Base-by-base conservation (phyloP, 2,329 filamentous ascomycete genomes). In the Exutisphaerella laricina region DNA sequence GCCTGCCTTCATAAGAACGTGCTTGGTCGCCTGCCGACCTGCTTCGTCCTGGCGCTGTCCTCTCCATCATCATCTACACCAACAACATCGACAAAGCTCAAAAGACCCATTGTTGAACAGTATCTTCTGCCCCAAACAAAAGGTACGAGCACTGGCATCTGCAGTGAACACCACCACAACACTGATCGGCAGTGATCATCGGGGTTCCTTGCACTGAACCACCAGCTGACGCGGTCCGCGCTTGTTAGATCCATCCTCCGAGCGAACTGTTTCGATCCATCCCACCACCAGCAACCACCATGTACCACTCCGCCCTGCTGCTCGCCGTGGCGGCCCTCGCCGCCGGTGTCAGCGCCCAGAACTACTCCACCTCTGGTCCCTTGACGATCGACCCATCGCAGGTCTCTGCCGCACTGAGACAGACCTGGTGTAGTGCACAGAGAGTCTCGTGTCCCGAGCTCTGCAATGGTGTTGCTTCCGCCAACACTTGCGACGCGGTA, bases 401-500 rank as follows among this genome's bases (percentile, higher is more conserved):
- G 20, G 64, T 79, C 30, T 49, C 60, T 30, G n/a, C 55, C 2
- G 41, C 58, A 30, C 53, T 59, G 17, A 66, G 65, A 50, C 51
- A 63, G 58, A 52, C 66, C 44, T 83, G 78, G 78, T 84, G 80
- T 60, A 61, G 64, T 41, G 76, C 70, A 50, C 68, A 83, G 66
- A 64, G 65, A 48, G 78, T 79, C 64, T 72, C 71, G 32, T 84
- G 80, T 66, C 76, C 75, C 12, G 60, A 71, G 45, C 70, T 83
- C 50, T 84, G 80, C 65, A 70, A 70, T 45, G 61, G 71, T 49
- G 58, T 62, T 50, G 65, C 69, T 52, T 64, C 59, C 48, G 56
- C 58, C 50, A 82, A 82, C 67, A 63, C 58, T 36, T 84, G 80
- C 61, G 69, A 78, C 49, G 32, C 65, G 25, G 80, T 84, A 72